These are phyloP conservation scores for Cercospora brassicicola DNA, from an alignment of 2,329 filamentous ascomycete genomes.

Conservation along the genomic window DNA sequence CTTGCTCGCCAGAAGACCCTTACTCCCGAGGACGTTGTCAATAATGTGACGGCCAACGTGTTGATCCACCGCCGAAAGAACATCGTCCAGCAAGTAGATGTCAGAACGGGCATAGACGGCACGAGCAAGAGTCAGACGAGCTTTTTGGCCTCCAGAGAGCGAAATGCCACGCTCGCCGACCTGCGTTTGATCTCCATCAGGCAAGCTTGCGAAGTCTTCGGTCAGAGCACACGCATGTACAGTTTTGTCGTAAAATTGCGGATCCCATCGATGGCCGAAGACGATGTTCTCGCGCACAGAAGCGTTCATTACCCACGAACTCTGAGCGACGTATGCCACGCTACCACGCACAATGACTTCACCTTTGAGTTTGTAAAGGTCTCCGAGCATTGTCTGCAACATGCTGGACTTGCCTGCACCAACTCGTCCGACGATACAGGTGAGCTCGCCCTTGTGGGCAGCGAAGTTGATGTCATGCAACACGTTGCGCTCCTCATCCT, in stretches of 20 bases:
- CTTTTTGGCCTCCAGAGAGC: conserved; percentile 92
- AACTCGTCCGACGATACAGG: conserved; percentile 91
- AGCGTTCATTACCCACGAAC: conserved; percentile 96
- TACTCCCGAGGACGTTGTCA: conserved; percentile 84
- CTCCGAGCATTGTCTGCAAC: conserved; percentile 81
- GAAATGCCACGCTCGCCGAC: conserved; percentile 97
- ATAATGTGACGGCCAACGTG: conserved; percentile 95
- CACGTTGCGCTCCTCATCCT: conserved; percentile 66
- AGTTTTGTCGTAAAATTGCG: conserved; percentile 90
- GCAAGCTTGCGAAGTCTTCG: conserved; percentile 88
- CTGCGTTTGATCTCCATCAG: conserved; percentile 93
- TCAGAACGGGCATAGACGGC: conserved; percentile 97
- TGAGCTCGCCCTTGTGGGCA: conserved; percentile 88
- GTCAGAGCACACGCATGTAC: conserved; percentile 85
- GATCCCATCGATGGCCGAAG: conserved; percentile 92
- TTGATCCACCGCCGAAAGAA: conserved; percentile 94
- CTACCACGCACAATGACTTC: conserved; percentile 78
- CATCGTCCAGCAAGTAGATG: conserved; percentile 90
- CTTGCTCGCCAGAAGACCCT: conserved; percentile 78
- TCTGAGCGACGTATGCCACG: conserved; percentile 88
- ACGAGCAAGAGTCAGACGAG: conserved; percentile 83
- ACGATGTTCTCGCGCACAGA: conserved; percentile 96
- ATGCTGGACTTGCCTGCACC: conserved; percentile 93
- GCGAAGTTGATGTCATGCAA: conserved; percentile 84
- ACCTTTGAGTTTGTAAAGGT: conserved; percentile 86